These are phyloP conservation scores for Vigna unguiculata DNA, from an alignment of 306 rosid species.

Conservation along the genomic window DNA sequence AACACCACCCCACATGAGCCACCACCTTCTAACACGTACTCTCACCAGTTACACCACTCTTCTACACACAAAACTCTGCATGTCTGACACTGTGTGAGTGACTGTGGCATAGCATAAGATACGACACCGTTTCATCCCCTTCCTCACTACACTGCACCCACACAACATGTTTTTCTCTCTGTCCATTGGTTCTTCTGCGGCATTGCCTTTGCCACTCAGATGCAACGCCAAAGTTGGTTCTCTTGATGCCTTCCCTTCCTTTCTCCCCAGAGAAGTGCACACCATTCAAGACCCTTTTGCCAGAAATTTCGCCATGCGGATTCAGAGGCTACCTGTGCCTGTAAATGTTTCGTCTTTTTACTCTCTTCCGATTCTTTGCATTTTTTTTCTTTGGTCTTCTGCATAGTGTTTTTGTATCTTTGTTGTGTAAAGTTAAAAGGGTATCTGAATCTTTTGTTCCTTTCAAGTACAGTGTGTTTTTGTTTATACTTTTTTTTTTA, in stretches of 20 bases:
- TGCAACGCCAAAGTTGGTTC: constrained; percentile 34
- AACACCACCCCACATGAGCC: background rate
- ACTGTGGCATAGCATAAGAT: background rate
- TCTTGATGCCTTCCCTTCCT: constrained; percentile 65
- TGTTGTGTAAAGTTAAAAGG: background rate
- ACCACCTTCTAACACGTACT: background rate
- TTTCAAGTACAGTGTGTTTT: too few species aligned
- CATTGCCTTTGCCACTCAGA: background rate
- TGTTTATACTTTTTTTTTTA: background rate
- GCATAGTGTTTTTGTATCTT: background rate
- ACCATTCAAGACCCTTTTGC: constrained; percentile 72
- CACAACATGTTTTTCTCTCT: background rate
- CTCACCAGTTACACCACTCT: background rate
- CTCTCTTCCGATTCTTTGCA: background rate
- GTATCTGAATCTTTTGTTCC: background rate
- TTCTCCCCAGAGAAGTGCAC: constrained; percentile 74
- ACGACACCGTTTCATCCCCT: background rate
- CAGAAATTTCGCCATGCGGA: constrained; percentile 70
- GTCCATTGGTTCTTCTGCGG: background rate
- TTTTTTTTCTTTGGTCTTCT: background rate
- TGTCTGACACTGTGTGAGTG: background rate
- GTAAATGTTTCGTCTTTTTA: constrained; percentile 22
- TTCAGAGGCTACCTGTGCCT: constrained; percentile 72
- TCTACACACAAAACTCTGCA: background rate
- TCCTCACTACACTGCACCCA: background rate